Conservation (phyloP, 2,329 filamentous ascomycete species). For the Penicillium crustosum region DNA sequence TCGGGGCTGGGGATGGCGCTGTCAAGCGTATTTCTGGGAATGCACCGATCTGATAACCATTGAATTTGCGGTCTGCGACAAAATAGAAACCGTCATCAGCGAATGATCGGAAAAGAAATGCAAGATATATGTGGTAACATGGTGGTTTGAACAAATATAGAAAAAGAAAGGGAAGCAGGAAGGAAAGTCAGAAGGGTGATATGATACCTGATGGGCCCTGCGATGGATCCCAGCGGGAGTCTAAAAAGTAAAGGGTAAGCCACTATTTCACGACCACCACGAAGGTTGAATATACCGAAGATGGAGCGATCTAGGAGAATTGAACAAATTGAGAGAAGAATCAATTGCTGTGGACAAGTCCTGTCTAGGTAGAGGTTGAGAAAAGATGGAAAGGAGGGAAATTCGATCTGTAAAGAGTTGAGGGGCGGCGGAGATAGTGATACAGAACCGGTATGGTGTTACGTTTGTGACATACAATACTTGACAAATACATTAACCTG, state of each 20-base stretch:
- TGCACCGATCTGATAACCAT: slow-evolving; percentile 23
- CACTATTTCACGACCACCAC: slow-evolving; percentile 7
- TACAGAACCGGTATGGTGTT: slow-evolving; percentile 4
- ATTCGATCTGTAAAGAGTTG: slow-evolving; percentile 24
- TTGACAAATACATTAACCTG: neutral
- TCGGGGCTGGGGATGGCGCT: slow-evolving; percentile 36
- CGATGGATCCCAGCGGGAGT: slow-evolving; percentile 26
- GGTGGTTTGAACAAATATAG: slow-evolving; percentile 3
- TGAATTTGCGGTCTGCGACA: slow-evolving; percentile 10
- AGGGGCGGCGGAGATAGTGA: slow-evolving; percentile 20
- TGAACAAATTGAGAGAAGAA: slow-evolving; percentile 15
- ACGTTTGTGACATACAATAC: slow-evolving; percentile 9
- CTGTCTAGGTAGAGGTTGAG: slow-evolving; percentile 1
- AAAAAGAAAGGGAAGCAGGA: neutral
- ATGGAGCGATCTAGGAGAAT: slow-evolving; percentile 2
- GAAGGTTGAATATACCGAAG: neutral
- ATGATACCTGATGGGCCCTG: slow-evolving; percentile 23
- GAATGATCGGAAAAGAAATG: neutral
- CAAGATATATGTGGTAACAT: neutral
- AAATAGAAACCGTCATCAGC: neutral
- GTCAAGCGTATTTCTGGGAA: slow-evolving; percentile 39
- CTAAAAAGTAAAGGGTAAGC: slow-evolving; percentile 18
- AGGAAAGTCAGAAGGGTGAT: slow-evolving; percentile 12
- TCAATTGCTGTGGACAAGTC: slow-evolving; percentile 2
- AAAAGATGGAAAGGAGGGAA: slow-evolving; percentile 12